phyloP scores from a whole-genome alignment of 148 eudicot species.

The Agrostemma githago region DNA sequence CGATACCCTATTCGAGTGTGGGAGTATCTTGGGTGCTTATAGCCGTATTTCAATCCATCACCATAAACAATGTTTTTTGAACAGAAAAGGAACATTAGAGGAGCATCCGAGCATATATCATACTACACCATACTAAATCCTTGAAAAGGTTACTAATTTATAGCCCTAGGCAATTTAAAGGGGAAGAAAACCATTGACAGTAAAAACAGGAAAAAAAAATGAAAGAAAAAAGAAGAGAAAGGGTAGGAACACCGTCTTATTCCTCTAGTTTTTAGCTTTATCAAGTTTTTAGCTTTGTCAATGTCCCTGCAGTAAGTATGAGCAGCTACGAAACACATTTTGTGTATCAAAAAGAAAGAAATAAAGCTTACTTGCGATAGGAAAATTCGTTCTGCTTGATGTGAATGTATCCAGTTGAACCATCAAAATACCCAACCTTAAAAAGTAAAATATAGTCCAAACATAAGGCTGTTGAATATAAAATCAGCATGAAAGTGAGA shows the following conservation, averaged over 20 bases:
- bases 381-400: conserved; percentile 35
- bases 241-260: neutral
- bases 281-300: neutral
- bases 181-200: neutral
- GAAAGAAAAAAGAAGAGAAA: neutral
- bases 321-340: neutral
- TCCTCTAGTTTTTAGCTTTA: neutral
- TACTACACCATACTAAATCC: neutral
- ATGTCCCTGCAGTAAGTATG: neutral
- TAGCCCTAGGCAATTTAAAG: neutral
- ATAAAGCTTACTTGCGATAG: conserved; percentile 35
- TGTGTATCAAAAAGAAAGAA: conserved; percentile 3
- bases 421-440: conserved; percentile 28
- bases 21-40: neutral
- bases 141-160: neutral
- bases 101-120: neutral
- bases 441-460: conserved; percentile 6
- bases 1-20: neutral
- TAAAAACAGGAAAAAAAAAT: neutral
- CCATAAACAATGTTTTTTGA: neutral
- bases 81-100: neutral
- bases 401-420: conserved; percentile 26
- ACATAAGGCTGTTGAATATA: neutral
- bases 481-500: neutral
- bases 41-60: neutral